Conservation (phyloP, 495 filamentous ascomycete species). For the Aspergillus nanangensis region DNA sequence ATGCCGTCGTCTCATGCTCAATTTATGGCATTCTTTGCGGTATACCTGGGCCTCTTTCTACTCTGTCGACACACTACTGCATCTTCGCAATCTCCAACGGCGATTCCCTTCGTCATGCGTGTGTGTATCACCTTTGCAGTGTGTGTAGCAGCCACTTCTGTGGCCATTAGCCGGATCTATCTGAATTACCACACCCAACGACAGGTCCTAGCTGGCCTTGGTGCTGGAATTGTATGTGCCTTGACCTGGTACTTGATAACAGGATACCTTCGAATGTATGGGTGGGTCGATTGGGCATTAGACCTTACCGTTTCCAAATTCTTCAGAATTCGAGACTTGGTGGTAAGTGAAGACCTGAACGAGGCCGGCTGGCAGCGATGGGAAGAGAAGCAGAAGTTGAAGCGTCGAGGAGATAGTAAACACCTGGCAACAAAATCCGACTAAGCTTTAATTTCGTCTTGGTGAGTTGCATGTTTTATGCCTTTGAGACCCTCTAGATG, state of each 20-base stretch:
- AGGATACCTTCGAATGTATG: conserved; percentile 52
- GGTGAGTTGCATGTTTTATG: no score
- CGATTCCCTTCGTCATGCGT: conserved; percentile 55
- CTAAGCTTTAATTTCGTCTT: conserved; percentile 13
- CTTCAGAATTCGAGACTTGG: conserved; percentile 73
- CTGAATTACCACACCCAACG: conserved; percentile 86
- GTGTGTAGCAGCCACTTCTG: conserved; percentile 56
- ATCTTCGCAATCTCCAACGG: conserved; percentile 33
- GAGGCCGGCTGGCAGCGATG: conserved; percentile 94
- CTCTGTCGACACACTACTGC: conserved; percentile 68
- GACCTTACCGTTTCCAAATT: conserved; percentile 61
- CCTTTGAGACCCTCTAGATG: no score
- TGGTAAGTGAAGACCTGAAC: conserved; percentile 83
- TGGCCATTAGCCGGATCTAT: conserved; percentile 81
- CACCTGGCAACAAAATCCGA: conserved; percentile 22
- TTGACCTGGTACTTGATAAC: conserved; percentile 76
- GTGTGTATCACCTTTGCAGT: conserved; percentile 51
- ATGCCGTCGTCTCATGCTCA: conserved; percentile 99
- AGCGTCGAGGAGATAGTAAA: conserved; percentile 22
- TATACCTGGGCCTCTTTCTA: conserved; percentile 78
- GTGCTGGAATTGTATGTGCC: conserved; percentile 67
- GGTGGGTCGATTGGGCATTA: conserved; percentile 67
- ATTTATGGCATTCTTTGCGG: conserved; percentile 84
- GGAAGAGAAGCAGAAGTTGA: conserved; percentile 53
- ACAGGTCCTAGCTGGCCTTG: conserved; percentile 78